Percentiles rank a stretch among this genome's conserved stretches.
Conservation (phyloP, 768 basidiomycete species). For the Gloeophyllum trabeum region DNA sequence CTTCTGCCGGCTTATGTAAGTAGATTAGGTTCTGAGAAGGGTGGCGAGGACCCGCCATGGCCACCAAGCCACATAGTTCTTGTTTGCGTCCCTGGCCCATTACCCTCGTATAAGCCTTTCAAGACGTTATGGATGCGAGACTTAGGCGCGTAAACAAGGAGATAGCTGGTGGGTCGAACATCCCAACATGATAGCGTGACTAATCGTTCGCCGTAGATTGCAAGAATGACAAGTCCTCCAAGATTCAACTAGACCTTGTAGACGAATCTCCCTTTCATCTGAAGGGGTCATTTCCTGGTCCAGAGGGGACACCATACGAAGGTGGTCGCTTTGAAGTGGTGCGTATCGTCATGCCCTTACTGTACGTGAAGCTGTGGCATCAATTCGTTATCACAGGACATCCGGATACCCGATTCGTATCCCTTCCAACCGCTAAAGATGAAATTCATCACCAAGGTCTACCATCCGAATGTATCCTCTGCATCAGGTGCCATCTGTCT, state of each 20-base stretch:
- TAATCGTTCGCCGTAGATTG: conserved; percentile 46
- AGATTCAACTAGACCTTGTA: conserved; percentile 77
- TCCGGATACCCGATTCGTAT: conserved; percentile 84
- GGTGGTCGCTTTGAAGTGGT: conserved; percentile 91
- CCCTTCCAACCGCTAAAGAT: conserved; percentile 95
- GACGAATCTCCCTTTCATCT: conserved; percentile 89
- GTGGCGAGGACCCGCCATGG: too few species aligned
- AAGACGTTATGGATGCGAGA: conserved; percentile 63
- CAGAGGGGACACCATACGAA: conserved; percentile 87
- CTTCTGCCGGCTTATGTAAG: too few species aligned
- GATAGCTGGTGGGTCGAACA: conserved; percentile 54
- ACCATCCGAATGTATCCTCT: conserved; percentile 93
- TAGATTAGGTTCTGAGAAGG: too few species aligned
- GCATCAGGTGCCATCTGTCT: conserved; percentile 93
- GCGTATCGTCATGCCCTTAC: conserved; percentile 19
- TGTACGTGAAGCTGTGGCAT: too few species aligned
- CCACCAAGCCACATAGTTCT: too few species aligned
- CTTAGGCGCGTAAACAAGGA: conserved; percentile 90
- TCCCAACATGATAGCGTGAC: not conserved
- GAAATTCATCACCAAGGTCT: conserved; percentile 96
- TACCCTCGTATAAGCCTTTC: too few species aligned
- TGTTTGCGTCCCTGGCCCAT: too few species aligned
- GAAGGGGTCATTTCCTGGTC: conserved; percentile 84
- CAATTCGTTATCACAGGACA: conserved; percentile 47
- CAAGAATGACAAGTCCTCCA: conserved; percentile 89